Conservation (phyloP, 1,284 basidiomycete species). For the Stygiomarasmius scandens region DNA sequence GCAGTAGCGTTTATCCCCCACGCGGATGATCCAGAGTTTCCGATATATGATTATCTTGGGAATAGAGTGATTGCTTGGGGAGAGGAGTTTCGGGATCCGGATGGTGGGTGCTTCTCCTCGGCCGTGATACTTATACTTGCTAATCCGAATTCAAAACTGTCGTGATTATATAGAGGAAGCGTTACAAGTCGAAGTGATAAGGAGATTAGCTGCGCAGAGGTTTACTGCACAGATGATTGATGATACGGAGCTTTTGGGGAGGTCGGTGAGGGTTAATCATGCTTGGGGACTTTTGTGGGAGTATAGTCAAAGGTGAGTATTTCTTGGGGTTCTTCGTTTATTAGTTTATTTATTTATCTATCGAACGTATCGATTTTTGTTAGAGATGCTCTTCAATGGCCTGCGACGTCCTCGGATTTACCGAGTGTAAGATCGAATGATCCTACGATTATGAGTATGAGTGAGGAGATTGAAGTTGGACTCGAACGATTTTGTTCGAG, state of each 20-base stretch:
- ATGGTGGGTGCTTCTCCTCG: constrained; percentile 34
- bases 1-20: constrained; percentile 33
- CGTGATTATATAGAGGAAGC: constrained; percentile 30
- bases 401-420: constrained; percentile 7
- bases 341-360: neutral
- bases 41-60: constrained; percentile 23
- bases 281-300: constrained; percentile 35
- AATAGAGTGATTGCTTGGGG: constrained; percentile 38
- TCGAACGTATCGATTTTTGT: neutral
- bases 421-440: neutral
- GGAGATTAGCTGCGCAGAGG: constrained; percentile 27
- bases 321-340: neutral
- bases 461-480: neutral
- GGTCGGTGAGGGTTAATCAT: constrained; percentile 17
- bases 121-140: neutral
- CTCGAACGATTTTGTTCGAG: too few relatives aligned
- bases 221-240: constrained; percentile 32
- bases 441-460: neutral
- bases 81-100: constrained; percentile 38
- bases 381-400: constrained; percentile 24
- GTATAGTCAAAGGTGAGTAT: constrained; percentile 32
- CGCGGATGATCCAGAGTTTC: constrained; percentile 37
- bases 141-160: too few relatives aligned
- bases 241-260: constrained; percentile 21
- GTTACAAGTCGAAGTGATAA: constrained; percentile 37